Conservation (phyloP, 2,329 filamentous ascomycete species). For the Penicillium decumbens region DNA sequence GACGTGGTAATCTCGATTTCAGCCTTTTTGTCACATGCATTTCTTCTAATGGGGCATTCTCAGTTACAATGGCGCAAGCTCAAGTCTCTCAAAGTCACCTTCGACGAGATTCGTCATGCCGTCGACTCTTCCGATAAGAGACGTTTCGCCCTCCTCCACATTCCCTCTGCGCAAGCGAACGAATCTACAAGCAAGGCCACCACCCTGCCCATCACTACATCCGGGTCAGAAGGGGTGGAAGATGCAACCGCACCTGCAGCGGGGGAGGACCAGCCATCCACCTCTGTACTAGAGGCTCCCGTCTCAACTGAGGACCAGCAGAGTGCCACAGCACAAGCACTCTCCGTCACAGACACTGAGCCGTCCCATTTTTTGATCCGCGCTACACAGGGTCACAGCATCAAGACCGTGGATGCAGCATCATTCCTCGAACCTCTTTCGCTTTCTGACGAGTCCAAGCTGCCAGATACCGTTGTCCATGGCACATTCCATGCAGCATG, state of each 20-base stretch:
- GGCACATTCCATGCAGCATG: conserved; percentile 84
- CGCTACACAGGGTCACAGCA: conserved; percentile 90
- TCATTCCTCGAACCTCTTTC: conserved; percentile 66
- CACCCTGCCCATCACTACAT: conserved; percentile 15
- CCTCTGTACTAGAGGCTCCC: conserved; percentile 17
- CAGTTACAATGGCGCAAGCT: conserved; percentile 58
- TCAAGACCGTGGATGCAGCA: conserved; percentile 66
- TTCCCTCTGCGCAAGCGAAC: conserved; percentile 25
- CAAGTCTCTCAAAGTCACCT: conserved; percentile 65
- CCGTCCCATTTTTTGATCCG: conserved; percentile 76
- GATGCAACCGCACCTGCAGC: conserved; percentile 1
- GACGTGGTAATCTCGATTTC: conserved; percentile 49
- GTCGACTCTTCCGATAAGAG: conserved; percentile 82
- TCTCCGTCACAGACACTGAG: conserved; percentile 42
- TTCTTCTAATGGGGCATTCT: not conserved
- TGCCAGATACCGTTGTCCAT: conserved; percentile 70
- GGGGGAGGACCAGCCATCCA: conserved; percentile 8
- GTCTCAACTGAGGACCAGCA: conserved; percentile 29
- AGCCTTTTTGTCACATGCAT: not conserved
- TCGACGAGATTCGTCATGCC: conserved; percentile 65
- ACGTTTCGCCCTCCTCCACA: conserved; percentile 73
- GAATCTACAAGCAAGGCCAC: conserved; percentile 17
- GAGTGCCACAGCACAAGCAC: conserved; percentile 34
- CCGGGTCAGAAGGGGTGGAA: conserved; percentile 20
- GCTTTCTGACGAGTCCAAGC: conserved; percentile 44